phyloP scores from a whole-genome alignment of 176 grass and related monocot genomes.

The Ampelocalamus luodianensis region DNA sequence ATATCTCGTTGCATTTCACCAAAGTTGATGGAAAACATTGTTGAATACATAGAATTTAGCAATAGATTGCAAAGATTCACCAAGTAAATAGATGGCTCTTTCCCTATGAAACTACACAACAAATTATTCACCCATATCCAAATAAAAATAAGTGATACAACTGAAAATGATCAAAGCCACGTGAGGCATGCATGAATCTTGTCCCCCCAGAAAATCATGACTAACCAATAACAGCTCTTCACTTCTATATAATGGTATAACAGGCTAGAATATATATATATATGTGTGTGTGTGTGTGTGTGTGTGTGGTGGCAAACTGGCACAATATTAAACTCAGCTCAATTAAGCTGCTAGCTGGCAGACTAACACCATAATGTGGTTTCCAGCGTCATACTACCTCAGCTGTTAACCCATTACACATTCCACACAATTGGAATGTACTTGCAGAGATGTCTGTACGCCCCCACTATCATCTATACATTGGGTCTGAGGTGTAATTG shows the following conservation, averaged over 20 bases:
- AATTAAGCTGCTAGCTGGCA: background rate
- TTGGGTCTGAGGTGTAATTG: background rate
- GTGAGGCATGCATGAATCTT: background rate
- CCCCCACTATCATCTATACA: background rate
- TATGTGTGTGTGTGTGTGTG: too few species aligned
- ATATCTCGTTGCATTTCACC: background rate
- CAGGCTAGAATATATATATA: background rate
- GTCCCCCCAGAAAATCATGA: background rate
- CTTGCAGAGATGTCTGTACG: background rate
- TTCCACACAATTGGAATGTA: conserved; percentile 3
- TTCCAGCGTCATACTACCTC: background rate
- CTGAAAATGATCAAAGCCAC: background rate
- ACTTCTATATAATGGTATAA: background rate
- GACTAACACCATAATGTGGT: background rate
- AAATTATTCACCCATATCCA: background rate
- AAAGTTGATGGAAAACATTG: background rate
- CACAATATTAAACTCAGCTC: background rate
- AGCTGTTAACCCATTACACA: conserved; percentile 3
- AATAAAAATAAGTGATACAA: background rate
- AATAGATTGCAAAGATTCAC: background rate
- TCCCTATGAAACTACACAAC: background rate
- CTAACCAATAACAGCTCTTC: background rate
- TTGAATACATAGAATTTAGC: background rate
- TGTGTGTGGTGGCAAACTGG: background rate
- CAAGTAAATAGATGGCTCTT: background rate